A percentile compares a stretch with the other conserved stretches of the same genome.
These are phyloP conservation scores for Melampsora americana DNA, from an alignment of 1,284 basidiomycete species.

Conservation along the genomic window DNA sequence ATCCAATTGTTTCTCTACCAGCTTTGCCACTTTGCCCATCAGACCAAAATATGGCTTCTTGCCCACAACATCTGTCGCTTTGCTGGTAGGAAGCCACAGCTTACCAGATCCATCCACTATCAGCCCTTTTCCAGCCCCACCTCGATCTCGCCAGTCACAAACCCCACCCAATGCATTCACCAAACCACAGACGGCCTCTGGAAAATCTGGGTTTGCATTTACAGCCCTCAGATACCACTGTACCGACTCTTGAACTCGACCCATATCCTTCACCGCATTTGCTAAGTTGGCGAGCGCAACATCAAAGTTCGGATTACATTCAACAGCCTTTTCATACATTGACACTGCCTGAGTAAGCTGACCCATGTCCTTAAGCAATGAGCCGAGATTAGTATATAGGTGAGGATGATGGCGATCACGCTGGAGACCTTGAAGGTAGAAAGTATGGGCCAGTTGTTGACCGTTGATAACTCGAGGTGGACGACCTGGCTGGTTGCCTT, in stretches of 20 bases:
- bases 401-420: slow-evolving; percentile 63
- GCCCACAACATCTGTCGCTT: slow-evolving; percentile 45
- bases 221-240: slow-evolving; percentile 62
- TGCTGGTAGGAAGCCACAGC: slow-evolving; percentile 18
- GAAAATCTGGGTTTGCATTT: slow-evolving; percentile 60
- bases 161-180: slow-evolving; percentile 61
- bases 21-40: slow-evolving; percentile 59
- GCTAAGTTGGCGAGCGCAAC: slow-evolving; percentile 65
- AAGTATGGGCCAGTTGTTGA: slow-evolving; percentile 59
- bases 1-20: slow-evolving; percentile 59
- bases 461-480: slow-evolving; percentile 49
- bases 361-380: slow-evolving; percentile 63
- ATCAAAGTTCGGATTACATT: slow-evolving; percentile 62
- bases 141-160: slow-evolving; percentile 62
- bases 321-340: slow-evolving; percentile 60
- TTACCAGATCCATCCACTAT: slow-evolving; percentile 37
- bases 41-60: slow-evolving; percentile 53
- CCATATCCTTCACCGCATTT: slow-evolving; percentile 63
- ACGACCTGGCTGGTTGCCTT: slow-evolving; percentile 52
- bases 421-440: slow-evolving; percentile 61
- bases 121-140: slow-evolving; percentile 49
- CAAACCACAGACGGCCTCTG: slow-evolving; percentile 63
- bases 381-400: slow-evolving; percentile 64
- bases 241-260: slow-evolving; percentile 61
- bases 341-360: slow-evolving; percentile 60